phyloP scores from a whole-genome alignment of 2,329 filamentous ascomycete species.

The Periconia macrospinosa region DNA sequence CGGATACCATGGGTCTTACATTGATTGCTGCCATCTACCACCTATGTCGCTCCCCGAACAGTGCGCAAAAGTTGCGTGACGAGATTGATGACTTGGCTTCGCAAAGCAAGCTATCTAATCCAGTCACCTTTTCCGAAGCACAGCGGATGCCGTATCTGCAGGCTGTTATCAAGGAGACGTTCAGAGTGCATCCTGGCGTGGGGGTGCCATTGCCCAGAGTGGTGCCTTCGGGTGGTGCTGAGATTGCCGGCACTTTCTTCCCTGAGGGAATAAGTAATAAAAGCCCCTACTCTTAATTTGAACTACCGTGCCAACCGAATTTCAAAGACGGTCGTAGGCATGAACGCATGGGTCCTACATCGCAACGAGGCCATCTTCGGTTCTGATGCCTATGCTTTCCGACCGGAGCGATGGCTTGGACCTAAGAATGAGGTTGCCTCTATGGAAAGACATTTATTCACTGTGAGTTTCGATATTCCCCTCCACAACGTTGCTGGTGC shows the following conservation, averaged over 20 bases:
- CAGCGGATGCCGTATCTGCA: constrained; percentile 49
- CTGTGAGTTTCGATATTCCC: constrained; percentile 1
- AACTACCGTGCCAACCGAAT: constrained; percentile 11
- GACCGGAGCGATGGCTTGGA: constrained; percentile 48
- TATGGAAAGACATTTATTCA: constrained; percentile 7
- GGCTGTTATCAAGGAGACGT: constrained; percentile 48
- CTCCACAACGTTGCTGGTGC: neutral
- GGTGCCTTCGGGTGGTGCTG: constrained; percentile 32
- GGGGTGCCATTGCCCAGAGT: constrained; percentile 44
- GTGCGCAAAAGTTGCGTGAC: constrained; percentile 16
- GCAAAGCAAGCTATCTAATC: constrained; percentile 14
- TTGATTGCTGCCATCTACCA: constrained; percentile 51
- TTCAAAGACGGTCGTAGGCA: constrained; percentile 45
- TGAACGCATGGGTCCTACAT: constrained; percentile 51
- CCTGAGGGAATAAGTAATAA: constrained; percentile 32
- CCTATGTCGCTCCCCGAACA: constrained; percentile 42
- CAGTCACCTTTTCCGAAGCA: constrained; percentile 19
- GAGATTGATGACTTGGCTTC: constrained; percentile 20
- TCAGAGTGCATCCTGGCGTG: constrained; percentile 48
- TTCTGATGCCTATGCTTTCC: constrained; percentile 40
- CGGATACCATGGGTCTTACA: constrained; percentile 53
- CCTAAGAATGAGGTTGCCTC: constrained; percentile 2
- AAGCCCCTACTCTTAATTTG: constrained; percentile 1
- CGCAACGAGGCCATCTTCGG: constrained; percentile 45
- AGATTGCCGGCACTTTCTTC: constrained; percentile 42